phyloP scores from a whole-genome alignment of 495 filamentous ascomycete species.

The Pseudotulostoma volvatum region DNA sequence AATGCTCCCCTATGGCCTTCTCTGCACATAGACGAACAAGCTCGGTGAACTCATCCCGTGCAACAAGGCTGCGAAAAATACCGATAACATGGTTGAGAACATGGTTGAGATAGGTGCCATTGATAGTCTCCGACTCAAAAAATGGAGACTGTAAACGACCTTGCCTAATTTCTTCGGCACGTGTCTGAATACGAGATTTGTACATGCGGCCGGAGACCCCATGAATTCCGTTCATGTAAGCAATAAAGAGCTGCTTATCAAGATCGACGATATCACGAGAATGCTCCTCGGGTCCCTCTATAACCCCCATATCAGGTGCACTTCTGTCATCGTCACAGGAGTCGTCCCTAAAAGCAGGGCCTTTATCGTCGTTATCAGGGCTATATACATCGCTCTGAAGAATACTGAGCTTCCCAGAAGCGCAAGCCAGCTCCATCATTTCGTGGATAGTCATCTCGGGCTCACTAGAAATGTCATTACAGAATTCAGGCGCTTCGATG shows the following conservation, averaged over 20 bases:
- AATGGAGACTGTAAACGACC: conserved; percentile 21
- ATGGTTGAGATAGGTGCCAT: conserved; percentile 22
- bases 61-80: conserved; percentile 24
- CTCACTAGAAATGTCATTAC: conserved; percentile 12
- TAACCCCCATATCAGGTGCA: conserved; percentile 2
- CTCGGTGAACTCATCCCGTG: conserved; percentile 22
- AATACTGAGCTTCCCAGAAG: conserved; percentile 10
- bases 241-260: conserved; percentile 26
- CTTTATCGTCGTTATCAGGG: conserved; percentile 5
- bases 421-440: conserved; percentile 23
- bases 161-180: conserved; percentile 21
- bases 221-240: conserved; percentile 31
- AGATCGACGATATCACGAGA: conserved; percentile 24
- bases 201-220: conserved; percentile 21
- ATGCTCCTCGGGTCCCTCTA: conserved; percentile 20
- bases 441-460: conserved; percentile 28
- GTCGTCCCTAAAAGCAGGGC: too few species aligned
- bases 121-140: conserved; percentile 18
- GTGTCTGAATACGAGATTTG: conserved; percentile 18
- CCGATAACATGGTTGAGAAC: conserved; percentile 27
- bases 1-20: conserved; percentile 4
- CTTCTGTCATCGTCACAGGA: conserved; percentile 6
- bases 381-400: conserved; percentile 9
- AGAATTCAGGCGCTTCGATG: conserved; percentile 17
- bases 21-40: conserved; percentile 16